Evolutionary conservation across 306 rosid species (phyloP).

Genomic region (Herpetospermum pedunculosum): DNA sequence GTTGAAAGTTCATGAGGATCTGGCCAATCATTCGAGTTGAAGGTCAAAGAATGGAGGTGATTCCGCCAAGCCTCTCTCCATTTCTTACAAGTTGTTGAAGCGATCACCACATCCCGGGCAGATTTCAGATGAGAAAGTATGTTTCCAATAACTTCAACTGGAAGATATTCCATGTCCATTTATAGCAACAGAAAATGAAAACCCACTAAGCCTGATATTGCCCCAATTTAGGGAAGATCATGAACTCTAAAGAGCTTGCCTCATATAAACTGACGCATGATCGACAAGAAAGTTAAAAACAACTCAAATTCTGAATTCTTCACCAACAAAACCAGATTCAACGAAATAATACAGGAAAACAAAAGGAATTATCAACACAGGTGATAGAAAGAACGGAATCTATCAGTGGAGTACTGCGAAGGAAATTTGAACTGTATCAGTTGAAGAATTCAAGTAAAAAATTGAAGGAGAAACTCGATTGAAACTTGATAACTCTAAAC

Average conservation of each 20-base stretch:
- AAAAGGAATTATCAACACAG: not conserved
- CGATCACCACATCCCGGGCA: slow-evolving; percentile 56
- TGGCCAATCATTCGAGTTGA: slow-evolving; percentile 56
- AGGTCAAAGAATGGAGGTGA: slow-evolving; percentile 56
- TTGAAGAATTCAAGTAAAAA: not conserved
- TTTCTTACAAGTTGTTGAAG: slow-evolving; percentile 59
- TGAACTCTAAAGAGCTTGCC: not conserved
- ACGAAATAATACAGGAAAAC: not conserved
- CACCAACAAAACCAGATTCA: not conserved
- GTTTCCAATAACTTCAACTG: slow-evolving; percentile 75
- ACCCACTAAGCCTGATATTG: not conserved
- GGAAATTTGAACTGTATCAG: not conserved
- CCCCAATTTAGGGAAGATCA: not conserved
- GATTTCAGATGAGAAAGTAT: slow-evolving; percentile 52
- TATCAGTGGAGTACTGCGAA: not conserved
- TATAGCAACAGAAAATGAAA: not conserved
- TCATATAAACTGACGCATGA: not conserved
- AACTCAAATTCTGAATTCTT: not conserved
- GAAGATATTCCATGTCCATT: slow-evolving; percentile 50
- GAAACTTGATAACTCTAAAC: not conserved
- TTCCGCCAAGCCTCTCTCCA: slow-evolving; percentile 56
- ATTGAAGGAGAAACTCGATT: not conserved
- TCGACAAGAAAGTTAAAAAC: not conserved
- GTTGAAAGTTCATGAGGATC: slow-evolving; percentile 32
- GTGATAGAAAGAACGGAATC: not conserved